Base-by-base conservation (phyloP, 306 rosid species). In the Hippophae gyantsensis region DNA sequence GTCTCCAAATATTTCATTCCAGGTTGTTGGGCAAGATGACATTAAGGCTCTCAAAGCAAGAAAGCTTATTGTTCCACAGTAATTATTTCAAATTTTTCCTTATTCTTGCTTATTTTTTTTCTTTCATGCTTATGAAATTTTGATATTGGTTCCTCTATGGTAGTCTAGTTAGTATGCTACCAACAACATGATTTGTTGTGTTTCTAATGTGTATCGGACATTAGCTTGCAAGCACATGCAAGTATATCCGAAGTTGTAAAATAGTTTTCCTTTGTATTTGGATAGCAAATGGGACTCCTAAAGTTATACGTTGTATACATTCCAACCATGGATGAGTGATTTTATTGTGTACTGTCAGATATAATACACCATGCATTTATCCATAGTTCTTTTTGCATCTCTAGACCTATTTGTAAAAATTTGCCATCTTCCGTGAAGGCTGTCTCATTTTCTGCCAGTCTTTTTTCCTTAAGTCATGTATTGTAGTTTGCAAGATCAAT, bases 21-120 rank as follows among this genome's bases (percentile, higher is more conserved):
- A 85, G 97, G 81, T 23, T 52, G 55, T 86, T 57, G 72, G 71
- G 62, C 68, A 84, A 68, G 89, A 86, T 59, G 87, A 81, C 27
- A 71, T 89, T 56, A 84, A 83, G 77, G 76, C 81, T 67, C 95
- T 89, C 57, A 89, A 76, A 74, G 82, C 68, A 45, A 74, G 97
- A 58, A 86, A 76, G 78, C 89, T 89, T 42, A 86, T 86, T 79
- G 75, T 63, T 56, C 71, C 78, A 53, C 95, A 81, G 95, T 89
- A 85, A 70, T 71, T 13, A 76, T 50, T 56, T 12, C 58, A 26
- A 54, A 43, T 23, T 13, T 52, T 59, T 13, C 54, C 7, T 63
- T 32, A 55, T 48, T 25, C 9, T 59, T 69, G 40, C 51, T 54
- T 52, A 23, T 64, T 6, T 14, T 8, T 25, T 45, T 57, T 38